Evolutionary conservation across 2,329 filamentous ascomycete genomes (phyloP).

Genomic region (Harringtonia aguacate): DNA sequence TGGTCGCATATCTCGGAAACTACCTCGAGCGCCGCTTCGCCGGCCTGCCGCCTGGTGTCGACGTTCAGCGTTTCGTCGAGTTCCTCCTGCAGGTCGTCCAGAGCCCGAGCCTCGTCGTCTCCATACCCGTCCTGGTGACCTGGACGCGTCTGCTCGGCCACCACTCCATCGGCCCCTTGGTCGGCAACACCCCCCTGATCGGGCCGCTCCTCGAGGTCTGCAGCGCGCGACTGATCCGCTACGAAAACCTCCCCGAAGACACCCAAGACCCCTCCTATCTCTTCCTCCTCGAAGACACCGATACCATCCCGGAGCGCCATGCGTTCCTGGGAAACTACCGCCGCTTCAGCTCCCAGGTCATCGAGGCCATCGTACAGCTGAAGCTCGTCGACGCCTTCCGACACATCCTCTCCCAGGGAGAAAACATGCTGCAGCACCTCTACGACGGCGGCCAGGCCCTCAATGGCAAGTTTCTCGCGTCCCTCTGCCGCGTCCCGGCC

Average conservation of each 20-base stretch:
- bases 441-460: conserved; percentile 63
- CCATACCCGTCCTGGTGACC: conserved; percentile 81
- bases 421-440: conserved; percentile 61
- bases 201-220: conserved; percentile 72
- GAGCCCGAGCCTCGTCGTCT: conserved; percentile 81
- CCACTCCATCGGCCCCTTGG: conserved; percentile 51
- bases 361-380: conserved; percentile 75
- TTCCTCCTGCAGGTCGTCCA: conserved; percentile 71
- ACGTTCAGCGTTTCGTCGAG: conserved; percentile 66
- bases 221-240: conserved; percentile 73
- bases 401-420: conserved; percentile 74
- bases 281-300: conserved; percentile 86
- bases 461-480: conserved; percentile 44
- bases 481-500: no score
- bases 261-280: conserved; percentile 68
- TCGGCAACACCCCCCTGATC: conserved; percentile 55
- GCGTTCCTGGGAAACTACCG: conserved; percentile 94
- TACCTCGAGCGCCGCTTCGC: conserved; percentile 71
- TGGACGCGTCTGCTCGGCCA: conserved; percentile 78
- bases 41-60: conserved; percentile 49
- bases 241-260: conserved; percentile 77
- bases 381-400: conserved; percentile 76
- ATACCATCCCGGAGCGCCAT: conserved; percentile 87
- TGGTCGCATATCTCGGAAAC: conserved; percentile 75
- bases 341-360: conserved; percentile 76